Conservation (phyloP, 768 basidiomycete genomes). For the Russula sp. region DNA sequence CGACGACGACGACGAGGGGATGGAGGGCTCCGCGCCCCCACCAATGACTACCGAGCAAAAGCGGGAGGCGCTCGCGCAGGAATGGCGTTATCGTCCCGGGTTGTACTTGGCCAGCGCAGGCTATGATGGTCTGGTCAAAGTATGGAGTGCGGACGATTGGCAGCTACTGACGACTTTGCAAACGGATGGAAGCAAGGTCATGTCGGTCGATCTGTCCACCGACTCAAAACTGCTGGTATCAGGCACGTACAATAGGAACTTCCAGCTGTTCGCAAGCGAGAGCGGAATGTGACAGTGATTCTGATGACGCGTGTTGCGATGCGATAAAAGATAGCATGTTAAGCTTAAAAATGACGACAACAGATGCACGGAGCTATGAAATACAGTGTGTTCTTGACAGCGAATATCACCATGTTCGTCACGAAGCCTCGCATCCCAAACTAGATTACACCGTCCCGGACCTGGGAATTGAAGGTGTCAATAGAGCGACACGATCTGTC, state of each 20-base stretch:
- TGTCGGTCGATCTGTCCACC: slow-evolving; percentile 88
- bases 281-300: slow-evolving; percentile 15
- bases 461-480: slow-evolving; percentile 32
- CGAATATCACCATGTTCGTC: slow-evolving; percentile 4
- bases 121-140: slow-evolving; percentile 90
- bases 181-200: slow-evolving; percentile 96
- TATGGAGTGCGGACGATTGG: slow-evolving; percentile 99
- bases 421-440: slow-evolving; percentile 8
- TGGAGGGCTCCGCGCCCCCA: slow-evolving; percentile 5
- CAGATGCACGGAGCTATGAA: slow-evolving; percentile 20
- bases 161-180: slow-evolving; percentile 81
- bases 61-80: slow-evolving; percentile 42
- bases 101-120: slow-evolving; percentile 91
- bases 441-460: slow-evolving; percentile 58
- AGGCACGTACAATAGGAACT: slow-evolving; percentile 90
- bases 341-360: slow-evolving; percentile 16
- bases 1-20: slow-evolving; percentile 26
- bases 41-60: slow-evolving; percentile 18
- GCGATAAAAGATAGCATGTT: slow-evolving; percentile 16
- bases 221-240: slow-evolving; percentile 82
- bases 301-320: neutral
- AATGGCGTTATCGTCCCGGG: slow-evolving; percentile 80
- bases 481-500: neutral
- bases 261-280: slow-evolving; percentile 83
- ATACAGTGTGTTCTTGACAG: slow-evolving; percentile 13